phyloP scores from a whole-genome alignment of 202 grass and related monocot genomes.

The Hordeum pubiflorum region DNA sequence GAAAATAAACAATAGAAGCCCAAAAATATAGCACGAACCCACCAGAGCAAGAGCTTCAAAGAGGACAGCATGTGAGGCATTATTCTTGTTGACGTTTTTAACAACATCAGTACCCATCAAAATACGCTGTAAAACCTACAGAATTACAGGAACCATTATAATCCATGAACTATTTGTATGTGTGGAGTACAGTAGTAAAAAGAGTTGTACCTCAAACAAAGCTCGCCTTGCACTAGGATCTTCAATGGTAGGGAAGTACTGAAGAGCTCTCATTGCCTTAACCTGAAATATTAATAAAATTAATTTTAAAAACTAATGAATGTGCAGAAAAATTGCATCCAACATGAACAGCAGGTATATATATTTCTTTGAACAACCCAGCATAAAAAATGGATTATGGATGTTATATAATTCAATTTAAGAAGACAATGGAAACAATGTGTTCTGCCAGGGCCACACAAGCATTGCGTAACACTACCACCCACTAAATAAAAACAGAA shows the following conservation, averaged over 20 bases:
- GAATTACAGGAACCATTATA: conserved; percentile 28
- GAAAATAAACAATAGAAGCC: neutral
- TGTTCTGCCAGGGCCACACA: neutral
- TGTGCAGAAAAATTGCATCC: neutral
- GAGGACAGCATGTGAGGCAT: conserved; percentile 97
- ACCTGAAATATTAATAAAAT: conserved; percentile 48
- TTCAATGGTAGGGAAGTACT: conserved; percentile 93
- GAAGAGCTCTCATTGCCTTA: conserved; percentile 99
- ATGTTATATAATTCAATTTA: neutral
- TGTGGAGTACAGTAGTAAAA: conserved; percentile 4
- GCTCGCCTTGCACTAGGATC: conserved; percentile 83
- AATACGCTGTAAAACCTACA: conserved; percentile 95
- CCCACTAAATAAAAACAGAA: neutral
- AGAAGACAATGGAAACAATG: neutral
- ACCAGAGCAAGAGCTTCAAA: conserved; percentile 99
- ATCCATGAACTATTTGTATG: conserved; percentile 6
- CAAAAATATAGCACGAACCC: conserved; percentile 8
- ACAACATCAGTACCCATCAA: conserved; percentile 99
- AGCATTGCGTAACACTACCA: neutral
- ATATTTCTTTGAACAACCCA: conserved; percentile 8
- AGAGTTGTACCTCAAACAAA: conserved; percentile 71
- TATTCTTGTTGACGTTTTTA: conserved; percentile 99
- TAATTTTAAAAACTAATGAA: neutral
- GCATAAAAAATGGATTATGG: neutral
- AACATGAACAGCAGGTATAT: neutral